Conservation (phyloP, 768 basidiomycete species). For the Russula sp. region DNA sequence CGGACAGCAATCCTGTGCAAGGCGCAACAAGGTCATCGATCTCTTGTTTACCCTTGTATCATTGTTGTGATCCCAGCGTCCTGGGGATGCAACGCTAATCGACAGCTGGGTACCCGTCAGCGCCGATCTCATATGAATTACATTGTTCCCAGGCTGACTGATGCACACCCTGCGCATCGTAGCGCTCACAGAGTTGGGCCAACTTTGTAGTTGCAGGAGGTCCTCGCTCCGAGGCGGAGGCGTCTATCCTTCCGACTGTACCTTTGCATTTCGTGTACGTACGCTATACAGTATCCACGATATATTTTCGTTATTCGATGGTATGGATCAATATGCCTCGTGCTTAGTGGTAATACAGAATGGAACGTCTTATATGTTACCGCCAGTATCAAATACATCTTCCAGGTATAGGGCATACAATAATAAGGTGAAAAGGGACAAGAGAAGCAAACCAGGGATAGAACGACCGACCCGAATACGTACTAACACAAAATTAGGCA, state of each 20-base stretch:
- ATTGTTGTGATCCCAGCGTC: no score
- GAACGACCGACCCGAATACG: not conserved
- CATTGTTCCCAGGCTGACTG: not conserved
- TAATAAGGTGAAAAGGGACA: not conserved
- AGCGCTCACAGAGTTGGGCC: not conserved
- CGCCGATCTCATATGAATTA: not conserved
- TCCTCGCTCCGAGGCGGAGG: not conserved
- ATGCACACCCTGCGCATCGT: not conserved
- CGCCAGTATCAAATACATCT: constrained; percentile 11
- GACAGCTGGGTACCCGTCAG: not conserved
- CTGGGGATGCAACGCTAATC: not conserved
- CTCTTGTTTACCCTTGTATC: not conserved
- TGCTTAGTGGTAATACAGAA: constrained; percentile 7
- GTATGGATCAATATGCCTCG: not conserved
- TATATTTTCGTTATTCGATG: not conserved
- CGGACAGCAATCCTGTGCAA: not conserved
- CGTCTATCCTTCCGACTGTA: not conserved
- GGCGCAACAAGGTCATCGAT: not conserved
- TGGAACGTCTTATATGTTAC: constrained; percentile 3
- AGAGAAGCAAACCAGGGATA: not conserved
- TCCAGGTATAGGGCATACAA: constrained; percentile 17
- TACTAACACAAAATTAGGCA: not conserved
- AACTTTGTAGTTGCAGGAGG: not conserved
- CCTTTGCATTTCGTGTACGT: not conserved
- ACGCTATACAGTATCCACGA: not conserved